phyloP scores from a whole-genome alignment of 1,284 basidiomycete genomes.

The Coriolopsis trogii region DNA sequence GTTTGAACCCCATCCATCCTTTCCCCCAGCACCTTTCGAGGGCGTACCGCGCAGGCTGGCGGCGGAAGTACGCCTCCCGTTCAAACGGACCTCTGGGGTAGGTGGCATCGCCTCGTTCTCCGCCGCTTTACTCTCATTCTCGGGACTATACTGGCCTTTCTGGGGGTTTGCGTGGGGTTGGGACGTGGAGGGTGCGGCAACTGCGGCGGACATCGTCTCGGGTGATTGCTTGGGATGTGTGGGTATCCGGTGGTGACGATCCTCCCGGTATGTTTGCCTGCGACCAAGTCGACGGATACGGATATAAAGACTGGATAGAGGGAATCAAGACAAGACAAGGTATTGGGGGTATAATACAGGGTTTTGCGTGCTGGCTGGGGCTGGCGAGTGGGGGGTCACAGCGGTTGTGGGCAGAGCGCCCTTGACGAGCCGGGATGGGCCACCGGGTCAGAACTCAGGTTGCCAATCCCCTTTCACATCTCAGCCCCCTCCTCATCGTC shows the following conservation, averaged over 20 bases:
- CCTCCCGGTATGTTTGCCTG: neutral
- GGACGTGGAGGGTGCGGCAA: conserved; percentile 4
- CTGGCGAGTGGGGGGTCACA: conserved; percentile 6
- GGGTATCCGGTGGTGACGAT: conserved; percentile 16
- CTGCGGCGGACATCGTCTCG: conserved; percentile 18
- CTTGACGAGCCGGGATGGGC: neutral
- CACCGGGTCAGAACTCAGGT: no score
- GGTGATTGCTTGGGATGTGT: conserved; percentile 7
- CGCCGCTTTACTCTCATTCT: no score
- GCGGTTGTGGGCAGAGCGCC: conserved; percentile 21
- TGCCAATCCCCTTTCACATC: no score
- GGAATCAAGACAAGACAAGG: conserved; percentile 9
- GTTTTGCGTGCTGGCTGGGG: conserved; percentile 9
- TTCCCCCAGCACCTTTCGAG: conserved; percentile 12
- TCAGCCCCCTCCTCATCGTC: no score
- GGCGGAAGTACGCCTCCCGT: conserved; percentile 26
- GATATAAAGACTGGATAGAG: neutral
- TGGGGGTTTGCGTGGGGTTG: no score
- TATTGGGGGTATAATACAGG: conserved; percentile 24
- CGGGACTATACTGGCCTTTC: no score
- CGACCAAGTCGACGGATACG: neutral
- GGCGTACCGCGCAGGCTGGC: conserved; percentile 18
- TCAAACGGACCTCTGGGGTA: conserved; percentile 27
- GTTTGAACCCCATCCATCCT: conserved; percentile 72
- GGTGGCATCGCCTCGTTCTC: conserved; percentile 19